Conservation (phyloP, 768 basidiomycete species). For the Psilocybe azurescens region DNA sequence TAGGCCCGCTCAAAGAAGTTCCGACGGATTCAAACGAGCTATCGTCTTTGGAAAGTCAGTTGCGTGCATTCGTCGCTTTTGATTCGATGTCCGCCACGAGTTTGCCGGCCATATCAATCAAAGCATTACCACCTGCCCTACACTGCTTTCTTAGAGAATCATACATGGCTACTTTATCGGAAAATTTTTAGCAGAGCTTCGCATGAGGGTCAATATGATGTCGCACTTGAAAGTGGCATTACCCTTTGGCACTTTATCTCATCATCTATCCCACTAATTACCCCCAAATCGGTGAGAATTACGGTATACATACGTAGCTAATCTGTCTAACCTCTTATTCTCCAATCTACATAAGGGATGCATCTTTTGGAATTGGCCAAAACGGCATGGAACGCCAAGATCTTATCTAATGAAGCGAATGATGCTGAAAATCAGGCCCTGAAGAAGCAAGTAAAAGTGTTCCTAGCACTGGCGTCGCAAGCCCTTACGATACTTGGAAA, state of each 20-base stretch:
- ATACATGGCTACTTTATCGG: constrained; percentile 62
- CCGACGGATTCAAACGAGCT: constrained; percentile 39
- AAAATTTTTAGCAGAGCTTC: constrained; percentile 72
- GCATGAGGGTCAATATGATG: constrained; percentile 63
- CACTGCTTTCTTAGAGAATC: constrained; percentile 56
- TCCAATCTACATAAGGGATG: constrained; percentile 52
- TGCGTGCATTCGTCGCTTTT: constrained; percentile 46
- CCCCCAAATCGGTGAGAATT: constrained; percentile 75
- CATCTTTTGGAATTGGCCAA: constrained; percentile 80
- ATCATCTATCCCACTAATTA: constrained; percentile 78
- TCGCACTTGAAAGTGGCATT: constrained; percentile 58
- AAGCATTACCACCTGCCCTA: constrained; percentile 46
- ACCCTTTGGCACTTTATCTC: constrained; percentile 70
- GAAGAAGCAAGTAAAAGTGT: constrained; percentile 36
- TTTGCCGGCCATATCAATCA: constrained; percentile 34
- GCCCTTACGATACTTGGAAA: constrained; percentile 55
- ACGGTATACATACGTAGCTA: background rate
- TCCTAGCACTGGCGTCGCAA: constrained; percentile 44
- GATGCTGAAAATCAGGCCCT: constrained; percentile 24
- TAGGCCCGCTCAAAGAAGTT: constrained; percentile 44
- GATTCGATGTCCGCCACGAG: constrained; percentile 23
- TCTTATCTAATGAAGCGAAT: constrained; percentile 35
- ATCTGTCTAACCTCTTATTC: background rate
- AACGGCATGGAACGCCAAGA: constrained; percentile 72
- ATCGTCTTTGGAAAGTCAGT: constrained; percentile 29